Percentiles rank a stretch among this genome's conserved stretches.
These are phyloP conservation scores for Kazachstania sp. DNA, from an alignment of 1,139 yeast species.

Conservation along the genomic window DNA sequence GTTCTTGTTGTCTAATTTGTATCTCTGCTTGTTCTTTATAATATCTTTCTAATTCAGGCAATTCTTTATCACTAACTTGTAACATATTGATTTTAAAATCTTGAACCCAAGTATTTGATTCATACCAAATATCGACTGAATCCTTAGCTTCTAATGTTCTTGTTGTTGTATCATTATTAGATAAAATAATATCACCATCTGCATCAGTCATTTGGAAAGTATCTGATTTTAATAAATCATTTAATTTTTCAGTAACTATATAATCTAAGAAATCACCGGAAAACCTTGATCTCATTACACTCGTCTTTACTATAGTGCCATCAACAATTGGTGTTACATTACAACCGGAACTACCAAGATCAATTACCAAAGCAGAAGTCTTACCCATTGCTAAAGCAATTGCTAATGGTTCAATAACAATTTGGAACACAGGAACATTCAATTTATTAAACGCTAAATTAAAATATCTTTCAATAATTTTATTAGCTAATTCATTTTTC, in stretches of 20 bases:
- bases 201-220: constrained; percentile 5
- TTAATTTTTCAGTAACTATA: constrained; percentile 36
- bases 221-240: constrained; percentile 7
- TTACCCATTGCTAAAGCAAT: constrained; percentile 63
- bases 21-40: constrained; percentile 19
- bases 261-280: constrained; percentile 65
- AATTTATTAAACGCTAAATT: constrained; percentile 60
- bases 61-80: constrained; percentile 26
- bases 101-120: constrained; percentile 26
- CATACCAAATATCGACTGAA: constrained; percentile 20
- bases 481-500: constrained; percentile 28
- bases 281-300: constrained; percentile 50
- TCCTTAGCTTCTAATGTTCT: background rate
- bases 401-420: constrained; percentile 62
- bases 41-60: constrained; percentile 23
- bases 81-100: constrained; percentile 25
- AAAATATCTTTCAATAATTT: constrained; percentile 34
- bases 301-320: constrained; percentile 56
- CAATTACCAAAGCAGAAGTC: constrained; percentile 59
- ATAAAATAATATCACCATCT: constrained; percentile 1
- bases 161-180: background rate
- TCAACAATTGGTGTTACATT: constrained; percentile 65
- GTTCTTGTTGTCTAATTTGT: constrained; percentile 18
- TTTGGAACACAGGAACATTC: constrained; percentile 57
- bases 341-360: constrained; percentile 53